Base-by-base conservation (phyloP, 2,329 filamentous ascomycete species). In the Talaromyces albobiverticillius region DNA sequence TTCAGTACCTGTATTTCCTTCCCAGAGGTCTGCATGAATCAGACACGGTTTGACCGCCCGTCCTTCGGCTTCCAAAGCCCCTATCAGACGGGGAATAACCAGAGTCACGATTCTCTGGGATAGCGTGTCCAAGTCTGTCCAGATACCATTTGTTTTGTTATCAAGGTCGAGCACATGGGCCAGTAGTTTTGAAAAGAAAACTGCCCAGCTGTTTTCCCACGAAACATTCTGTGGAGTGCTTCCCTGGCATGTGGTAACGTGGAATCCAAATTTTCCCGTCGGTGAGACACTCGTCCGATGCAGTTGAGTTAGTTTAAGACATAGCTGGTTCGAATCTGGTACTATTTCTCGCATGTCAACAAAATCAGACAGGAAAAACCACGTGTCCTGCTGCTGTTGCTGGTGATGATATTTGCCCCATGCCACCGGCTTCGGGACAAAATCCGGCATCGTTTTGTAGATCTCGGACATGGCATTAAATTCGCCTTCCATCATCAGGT, bases 11-110 rank as follows among this genome's bases (percentile, higher is more conserved):
- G 62, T 58, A 31, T 74, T 74, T 0, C 62, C 64, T 34, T 74
- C 68, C 70, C 68, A 73, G 1, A 72, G 56, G 53, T 73, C 69
- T 0, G 67, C 68, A 54, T 73, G 71, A 10, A 72, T 66, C 34
- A 73, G 54, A 20, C 57, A 58, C 10, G 63, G 63, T 43, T 64
- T 65, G 23, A 65, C 31, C 14, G 36, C 50, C 23, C 61, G 49
- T 7, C 64, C 62, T 20, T 65, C 53, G 13, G 20, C 51, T 42
- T 61, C 49, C 3, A 65, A 56, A 23, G 48, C 42, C 13, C 57
- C 58, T 6, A 65, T 46, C 7, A 70, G 52, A 16, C 54, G 52
- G 0, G 71, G 71, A 13, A 74, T 67, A 13, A 72, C 61, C 10
- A 7, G 6, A 16, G n/a, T 14, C 4, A 46, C 9, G 20, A 22